Evolutionary conservation across 225 moss, liverwort and hornwort species (phyloP).

Genomic region (Bryoerythrophyllum caledonicum): DNA sequence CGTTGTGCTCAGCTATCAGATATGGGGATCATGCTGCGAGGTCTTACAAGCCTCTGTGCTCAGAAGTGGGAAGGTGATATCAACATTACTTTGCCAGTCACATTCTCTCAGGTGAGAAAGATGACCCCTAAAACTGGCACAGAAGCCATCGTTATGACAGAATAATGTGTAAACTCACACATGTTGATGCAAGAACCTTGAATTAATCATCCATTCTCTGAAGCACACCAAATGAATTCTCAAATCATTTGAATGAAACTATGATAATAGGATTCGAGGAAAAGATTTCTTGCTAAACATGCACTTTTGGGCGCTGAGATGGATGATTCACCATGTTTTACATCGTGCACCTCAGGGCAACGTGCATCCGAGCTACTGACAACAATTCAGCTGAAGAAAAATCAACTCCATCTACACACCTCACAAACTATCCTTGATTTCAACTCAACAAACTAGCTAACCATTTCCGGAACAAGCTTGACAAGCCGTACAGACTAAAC

Average conservation of each 20-base stretch:
- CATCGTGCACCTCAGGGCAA: not conserved
- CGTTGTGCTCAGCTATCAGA: constrained; percentile 65
- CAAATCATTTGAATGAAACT: not conserved
- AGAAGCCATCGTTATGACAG: not conserved
- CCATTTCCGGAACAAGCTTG: too few relatives aligned
- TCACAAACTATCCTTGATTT: too few relatives aligned
- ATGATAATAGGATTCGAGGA: not conserved
- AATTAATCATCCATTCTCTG: not conserved
- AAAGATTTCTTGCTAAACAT: not conserved
- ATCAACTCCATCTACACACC: too few relatives aligned
- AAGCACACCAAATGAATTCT: not conserved
- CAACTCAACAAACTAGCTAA: too few relatives aligned
- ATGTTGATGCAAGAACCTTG: not conserved
- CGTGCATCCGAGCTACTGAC: too few relatives aligned
- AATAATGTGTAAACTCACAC: not conserved
- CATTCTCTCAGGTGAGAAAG: constrained; percentile 62
- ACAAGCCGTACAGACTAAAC: too few relatives aligned
- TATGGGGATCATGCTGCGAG: constrained; percentile 62
- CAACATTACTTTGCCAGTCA: constrained; percentile 80
- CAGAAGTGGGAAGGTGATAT: constrained; percentile 94
- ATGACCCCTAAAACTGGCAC: not conserved
- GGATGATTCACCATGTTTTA: constrained; percentile 5
- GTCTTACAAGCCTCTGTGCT: constrained; percentile 66
- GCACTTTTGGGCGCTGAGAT: not conserved
- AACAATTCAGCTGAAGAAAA: too few relatives aligned